Percentiles rank a stretch among this genome's conserved stretches.
phyloP scores from a whole-genome alignment of 345 rosid species.

The Gossypium stocksii region DNA sequence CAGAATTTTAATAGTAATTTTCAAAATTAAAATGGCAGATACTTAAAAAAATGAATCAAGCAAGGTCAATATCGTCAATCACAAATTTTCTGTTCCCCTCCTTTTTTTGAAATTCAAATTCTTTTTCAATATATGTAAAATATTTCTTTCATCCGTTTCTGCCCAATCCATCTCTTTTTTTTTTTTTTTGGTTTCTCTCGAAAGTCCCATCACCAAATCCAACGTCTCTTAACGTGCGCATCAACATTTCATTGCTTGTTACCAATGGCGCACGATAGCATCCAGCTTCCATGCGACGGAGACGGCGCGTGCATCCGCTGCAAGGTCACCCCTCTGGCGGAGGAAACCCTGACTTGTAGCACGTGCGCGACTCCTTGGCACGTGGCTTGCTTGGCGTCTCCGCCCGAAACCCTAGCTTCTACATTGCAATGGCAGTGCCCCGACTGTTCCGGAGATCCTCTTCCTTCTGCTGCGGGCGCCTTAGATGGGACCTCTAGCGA shows the following conservation, averaged over 20 bases:
- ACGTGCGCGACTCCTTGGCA: slow-evolving; percentile 79
- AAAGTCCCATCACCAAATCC: background rate
- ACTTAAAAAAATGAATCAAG: background rate
- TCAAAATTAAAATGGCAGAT: background rate
- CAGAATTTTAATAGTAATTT: background rate
- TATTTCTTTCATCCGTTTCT: background rate
- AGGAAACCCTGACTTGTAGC: slow-evolving; percentile 49
- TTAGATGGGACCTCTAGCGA: background rate
- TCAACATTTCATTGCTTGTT: background rate
- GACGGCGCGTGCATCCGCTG: slow-evolving; percentile 72
- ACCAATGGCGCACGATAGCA: slow-evolving; percentile 34
- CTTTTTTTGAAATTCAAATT: slow-evolving; percentile 1
- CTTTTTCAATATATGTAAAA: background rate
- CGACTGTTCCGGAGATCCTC: slow-evolving; percentile 37
- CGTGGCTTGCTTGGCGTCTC: slow-evolving; percentile 42
- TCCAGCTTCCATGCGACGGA: slow-evolving; percentile 62
- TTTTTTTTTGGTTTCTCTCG: background rate
- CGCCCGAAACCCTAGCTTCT: slow-evolving; percentile 41
- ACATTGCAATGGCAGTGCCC: slow-evolving; percentile 64
- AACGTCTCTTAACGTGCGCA: background rate
- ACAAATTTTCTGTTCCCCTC: background rate
- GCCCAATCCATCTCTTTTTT: background rate
- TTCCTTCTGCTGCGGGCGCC: slow-evolving; percentile 10
- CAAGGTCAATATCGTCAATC: background rate
- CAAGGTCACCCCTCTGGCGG: slow-evolving; percentile 32